These are phyloP conservation scores for Colletotrichum sp. DNA, from an alignment of 2,329 filamentous ascomycete genomes.

Conservation along the genomic window DNA sequence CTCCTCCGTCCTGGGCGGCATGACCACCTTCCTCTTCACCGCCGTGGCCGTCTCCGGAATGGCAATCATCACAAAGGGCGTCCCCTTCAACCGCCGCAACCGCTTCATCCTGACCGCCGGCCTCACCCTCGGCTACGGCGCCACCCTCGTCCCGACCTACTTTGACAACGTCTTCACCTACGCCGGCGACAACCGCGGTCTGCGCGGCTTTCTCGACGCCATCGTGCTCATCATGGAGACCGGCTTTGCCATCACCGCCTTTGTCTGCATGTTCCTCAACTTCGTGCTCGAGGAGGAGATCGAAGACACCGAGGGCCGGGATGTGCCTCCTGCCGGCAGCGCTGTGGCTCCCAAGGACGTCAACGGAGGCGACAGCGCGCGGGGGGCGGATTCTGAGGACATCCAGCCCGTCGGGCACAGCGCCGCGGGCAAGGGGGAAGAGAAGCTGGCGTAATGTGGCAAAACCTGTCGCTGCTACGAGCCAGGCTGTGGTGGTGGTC, in stretches of 20 bases:
- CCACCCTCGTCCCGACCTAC: slow-evolving; percentile 69
- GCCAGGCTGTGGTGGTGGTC: no score
- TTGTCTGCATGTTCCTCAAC: slow-evolving; percentile 76
- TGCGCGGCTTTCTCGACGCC: slow-evolving; percentile 77
- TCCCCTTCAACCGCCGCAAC: slow-evolving; percentile 78
- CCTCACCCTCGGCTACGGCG: slow-evolving; percentile 74
- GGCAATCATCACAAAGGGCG: slow-evolving; percentile 71
- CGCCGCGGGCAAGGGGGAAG: slow-evolving; percentile 6
- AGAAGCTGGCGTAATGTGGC: slow-evolving; percentile 8
- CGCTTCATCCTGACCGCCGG: slow-evolving; percentile 82
- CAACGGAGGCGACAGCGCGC: slow-evolving; percentile 15
- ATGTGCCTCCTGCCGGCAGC: neutral
- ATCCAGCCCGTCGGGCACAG: slow-evolving; percentile 6
- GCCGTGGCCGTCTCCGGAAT: slow-evolving; percentile 80
- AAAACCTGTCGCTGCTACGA: neutral
- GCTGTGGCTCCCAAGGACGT: neutral
- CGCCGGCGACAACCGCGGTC: slow-evolving; percentile 65
- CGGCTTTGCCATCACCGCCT: slow-evolving; percentile 75
- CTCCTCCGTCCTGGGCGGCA: slow-evolving; percentile 64
- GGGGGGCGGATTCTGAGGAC: slow-evolving; percentile 19
- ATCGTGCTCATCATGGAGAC: slow-evolving; percentile 76
- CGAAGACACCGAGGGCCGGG: slow-evolving; percentile 56
- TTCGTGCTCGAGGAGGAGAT: slow-evolving; percentile 74
- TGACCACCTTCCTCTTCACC: slow-evolving; percentile 82
- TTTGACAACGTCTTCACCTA: slow-evolving; percentile 77